Evolutionary conservation across 306 rosid genomes (phyloP).

Genomic region (Calophaca sinica): DNA sequence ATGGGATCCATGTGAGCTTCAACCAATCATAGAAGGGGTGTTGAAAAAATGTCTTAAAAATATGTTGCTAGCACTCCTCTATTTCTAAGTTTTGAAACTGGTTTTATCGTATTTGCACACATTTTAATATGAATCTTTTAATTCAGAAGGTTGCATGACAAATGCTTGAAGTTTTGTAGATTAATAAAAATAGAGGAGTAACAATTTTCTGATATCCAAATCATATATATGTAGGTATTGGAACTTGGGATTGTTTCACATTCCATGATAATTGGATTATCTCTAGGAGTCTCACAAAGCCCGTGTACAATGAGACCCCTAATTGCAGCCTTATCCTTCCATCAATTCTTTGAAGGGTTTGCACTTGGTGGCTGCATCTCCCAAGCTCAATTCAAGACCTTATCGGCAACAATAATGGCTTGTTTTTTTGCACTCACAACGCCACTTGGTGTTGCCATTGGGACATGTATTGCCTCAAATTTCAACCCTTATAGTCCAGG

Average conservation of each 20-base stretch:
- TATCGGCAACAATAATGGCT: constrained; percentile 74
- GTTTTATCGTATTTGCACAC: too few relatives aligned
- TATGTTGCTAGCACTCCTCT: too few relatives aligned
- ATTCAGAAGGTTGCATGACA: too few relatives aligned
- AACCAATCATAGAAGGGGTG: too few relatives aligned
- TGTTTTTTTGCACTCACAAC: constrained; percentile 81
- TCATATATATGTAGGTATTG: constrained; percentile 60
- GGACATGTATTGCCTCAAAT: constrained; percentile 61
- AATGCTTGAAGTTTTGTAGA: too few relatives aligned
- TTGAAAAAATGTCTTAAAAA: too few relatives aligned
- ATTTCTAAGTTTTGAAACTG: too few relatives aligned
- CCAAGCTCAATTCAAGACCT: constrained; percentile 77
- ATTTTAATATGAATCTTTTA: too few relatives aligned
- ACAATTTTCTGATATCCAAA: neutral
- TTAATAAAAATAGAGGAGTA: neutral
- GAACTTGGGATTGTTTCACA: constrained; percentile 97
- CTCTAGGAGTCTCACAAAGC: constrained; percentile 91
- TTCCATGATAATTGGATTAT: constrained; percentile 87
- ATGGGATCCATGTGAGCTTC: too few relatives aligned
- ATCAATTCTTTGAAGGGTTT: constrained; percentile 97
- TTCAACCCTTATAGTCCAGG: constrained; percentile 78
- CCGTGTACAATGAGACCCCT: constrained; percentile 89
- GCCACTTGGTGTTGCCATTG: constrained; percentile 76
- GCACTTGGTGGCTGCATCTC: constrained; percentile 98
- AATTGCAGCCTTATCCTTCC: constrained; percentile 85